Evolutionary conservation across 2,329 filamentous ascomycete genomes (phyloP).

Genomic region (Botryotinia globosa): DNA sequence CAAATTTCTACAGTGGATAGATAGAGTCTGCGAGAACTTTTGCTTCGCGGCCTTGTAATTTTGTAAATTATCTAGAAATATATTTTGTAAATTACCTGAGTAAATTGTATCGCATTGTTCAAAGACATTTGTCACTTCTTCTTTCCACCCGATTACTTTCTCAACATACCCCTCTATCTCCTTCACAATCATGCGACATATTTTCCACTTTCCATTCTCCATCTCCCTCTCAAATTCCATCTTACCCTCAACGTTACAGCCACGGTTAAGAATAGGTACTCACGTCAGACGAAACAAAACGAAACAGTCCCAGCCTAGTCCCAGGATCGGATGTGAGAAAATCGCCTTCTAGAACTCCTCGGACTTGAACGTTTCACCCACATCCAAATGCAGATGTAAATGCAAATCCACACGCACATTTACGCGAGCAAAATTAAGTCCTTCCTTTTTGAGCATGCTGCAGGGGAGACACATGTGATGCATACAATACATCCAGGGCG

Average conservation of each 20-base stretch:
- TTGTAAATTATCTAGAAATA: background rate
- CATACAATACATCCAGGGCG: background rate
- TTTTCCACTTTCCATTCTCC: background rate
- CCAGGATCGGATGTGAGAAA: background rate
- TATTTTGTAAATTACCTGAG: background rate
- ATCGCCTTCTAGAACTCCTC: background rate
- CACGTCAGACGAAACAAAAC: background rate
- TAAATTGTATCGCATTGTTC: too few species aligned
- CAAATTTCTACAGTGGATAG: background rate
- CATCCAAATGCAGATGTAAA: background rate
- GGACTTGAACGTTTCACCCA: background rate
- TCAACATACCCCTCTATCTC: background rate
- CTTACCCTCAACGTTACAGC: background rate
- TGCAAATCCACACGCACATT: background rate
- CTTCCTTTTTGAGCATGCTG: background rate
- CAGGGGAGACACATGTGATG: background rate
- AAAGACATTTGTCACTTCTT: background rate
- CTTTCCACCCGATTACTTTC: background rate
- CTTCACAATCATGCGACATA: background rate
- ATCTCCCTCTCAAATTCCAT: background rate
- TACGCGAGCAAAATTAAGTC: background rate
- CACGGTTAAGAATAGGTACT: background rate
- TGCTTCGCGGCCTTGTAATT: background rate
- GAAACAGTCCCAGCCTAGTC: background rate
- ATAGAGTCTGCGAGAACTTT: background rate